Percentiles rank a stretch among this genome's conserved stretches.
Evolutionary conservation across 2,329 filamentous ascomycete genomes (phyloP).

Genomic region (Stemphylium lycopersici): DNA sequence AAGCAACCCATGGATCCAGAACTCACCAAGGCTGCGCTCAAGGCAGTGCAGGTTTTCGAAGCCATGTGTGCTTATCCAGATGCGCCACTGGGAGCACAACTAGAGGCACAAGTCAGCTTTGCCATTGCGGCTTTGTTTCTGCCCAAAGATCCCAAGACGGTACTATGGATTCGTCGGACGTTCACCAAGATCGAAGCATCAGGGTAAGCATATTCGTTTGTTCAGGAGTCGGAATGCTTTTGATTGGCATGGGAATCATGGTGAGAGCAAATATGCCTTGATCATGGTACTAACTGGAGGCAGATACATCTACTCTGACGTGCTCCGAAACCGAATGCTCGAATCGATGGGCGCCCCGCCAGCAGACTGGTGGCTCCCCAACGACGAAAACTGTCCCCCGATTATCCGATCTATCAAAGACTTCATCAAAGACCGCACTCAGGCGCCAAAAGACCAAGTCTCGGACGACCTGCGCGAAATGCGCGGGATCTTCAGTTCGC

Average conservation of each 20-base stretch:
- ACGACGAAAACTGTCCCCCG: constrained; percentile 75
- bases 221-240: neutral
- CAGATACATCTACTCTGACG: constrained; percentile 83
- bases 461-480: constrained; percentile 75
- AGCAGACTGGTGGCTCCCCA: constrained; percentile 86
- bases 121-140: constrained; percentile 79
- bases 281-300: constrained; percentile 12
- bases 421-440: constrained; percentile 79
- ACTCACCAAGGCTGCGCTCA: constrained; percentile 67
- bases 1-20: constrained; percentile 60
- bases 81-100: constrained; percentile 71
- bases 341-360: constrained; percentile 76
- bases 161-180: constrained; percentile 79
- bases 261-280: neutral
- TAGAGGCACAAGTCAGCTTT: constrained; percentile 76
- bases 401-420: constrained; percentile 78
- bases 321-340: constrained; percentile 76
- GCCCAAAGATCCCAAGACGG: constrained; percentile 73
- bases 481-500: constrained; percentile 66
- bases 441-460: constrained; percentile 54
- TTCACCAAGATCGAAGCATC: constrained; percentile 77
- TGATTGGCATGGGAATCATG: neutral
- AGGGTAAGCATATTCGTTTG: constrained; percentile 66
- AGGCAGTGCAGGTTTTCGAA: constrained; percentile 79
- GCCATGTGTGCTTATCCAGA: constrained; percentile 74